phyloP scores from a whole-genome alignment of 148 eudicot species.

The Fagopyrum homotropicum region DNA sequence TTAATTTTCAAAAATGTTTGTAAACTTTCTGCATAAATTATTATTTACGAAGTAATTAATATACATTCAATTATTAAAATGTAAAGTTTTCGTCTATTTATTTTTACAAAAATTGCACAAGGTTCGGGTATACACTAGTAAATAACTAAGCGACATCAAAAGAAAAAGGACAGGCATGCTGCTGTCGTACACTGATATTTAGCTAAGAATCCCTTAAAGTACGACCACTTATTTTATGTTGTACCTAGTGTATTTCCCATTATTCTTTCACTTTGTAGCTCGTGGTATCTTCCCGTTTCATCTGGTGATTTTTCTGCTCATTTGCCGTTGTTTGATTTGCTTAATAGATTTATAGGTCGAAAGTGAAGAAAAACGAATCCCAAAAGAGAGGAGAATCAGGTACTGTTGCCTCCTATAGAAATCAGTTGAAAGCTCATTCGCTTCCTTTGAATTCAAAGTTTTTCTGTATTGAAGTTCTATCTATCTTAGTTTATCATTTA shows the following conservation, averaged over 20 bases:
- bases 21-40: too few relatives aligned
- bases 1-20: too few relatives aligned
- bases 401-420: background rate
- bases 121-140: too few relatives aligned
- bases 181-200: too few relatives aligned
- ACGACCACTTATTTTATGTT: too few relatives aligned
- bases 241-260: background rate
- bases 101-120: too few relatives aligned
- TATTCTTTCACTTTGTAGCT: background rate
- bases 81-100: too few relatives aligned
- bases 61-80: too few relatives aligned
- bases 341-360: background rate
- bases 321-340: background rate
- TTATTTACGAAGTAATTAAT: too few relatives aligned
- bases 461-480: constrained; percentile 1
- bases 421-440: background rate
- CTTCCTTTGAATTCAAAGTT: background rate
- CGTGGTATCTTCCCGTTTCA: background rate
- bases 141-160: too few relatives aligned
- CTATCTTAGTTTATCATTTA: background rate
- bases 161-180: too few relatives aligned
- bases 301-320: background rate
- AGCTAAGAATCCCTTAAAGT: too few relatives aligned
- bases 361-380: background rate
- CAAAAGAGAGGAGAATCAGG: constrained; percentile 8